A percentile compares a stretch with the other conserved stretches of the same genome.
Conservation (phyloP, 345 rosid species). For the Gossypium anomalum region DNA sequence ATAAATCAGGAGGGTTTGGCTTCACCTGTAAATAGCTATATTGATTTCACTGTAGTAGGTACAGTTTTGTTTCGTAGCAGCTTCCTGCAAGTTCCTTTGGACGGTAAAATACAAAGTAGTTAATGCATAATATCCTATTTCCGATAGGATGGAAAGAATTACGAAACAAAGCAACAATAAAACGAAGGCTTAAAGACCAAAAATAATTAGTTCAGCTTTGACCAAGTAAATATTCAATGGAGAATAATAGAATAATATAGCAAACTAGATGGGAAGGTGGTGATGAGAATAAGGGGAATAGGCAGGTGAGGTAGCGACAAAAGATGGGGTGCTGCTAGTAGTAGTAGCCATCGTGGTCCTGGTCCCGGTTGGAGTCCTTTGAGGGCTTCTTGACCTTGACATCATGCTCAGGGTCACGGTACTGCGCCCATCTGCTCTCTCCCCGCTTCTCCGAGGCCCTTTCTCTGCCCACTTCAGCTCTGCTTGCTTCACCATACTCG, state of each 20-base stretch:
- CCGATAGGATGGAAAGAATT: constrained; percentile 2
- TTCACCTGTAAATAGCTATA: no score
- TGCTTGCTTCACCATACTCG: constrained; percentile 39
- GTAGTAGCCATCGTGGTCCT: background rate
- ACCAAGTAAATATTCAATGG: background rate
- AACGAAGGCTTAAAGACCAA: background rate
- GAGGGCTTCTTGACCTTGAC: constrained; percentile 35
- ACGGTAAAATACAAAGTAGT: no score
- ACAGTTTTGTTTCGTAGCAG: no score
- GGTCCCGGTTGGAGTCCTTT: constrained; percentile 14
- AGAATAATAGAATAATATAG: background rate
- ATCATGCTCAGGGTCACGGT: constrained; percentile 1
- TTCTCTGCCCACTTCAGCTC: constrained; percentile 70
- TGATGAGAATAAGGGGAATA: constrained; percentile 33
- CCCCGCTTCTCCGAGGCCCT: constrained; percentile 47
- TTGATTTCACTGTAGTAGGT: no score
- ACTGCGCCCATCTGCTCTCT: constrained; percentile 23
- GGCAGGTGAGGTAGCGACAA: constrained; percentile 23
- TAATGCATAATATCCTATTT: no score
- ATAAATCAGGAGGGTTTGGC: no score
- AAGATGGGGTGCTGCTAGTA: constrained; percentile 23
- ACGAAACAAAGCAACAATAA: background rate
- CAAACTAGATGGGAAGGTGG: constrained; percentile 24
- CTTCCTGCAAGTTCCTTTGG: no score
- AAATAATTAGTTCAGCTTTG: background rate